Conservation (phyloP, 202 grass and related monocot species). For the Alloteropsis angusta region DNA sequence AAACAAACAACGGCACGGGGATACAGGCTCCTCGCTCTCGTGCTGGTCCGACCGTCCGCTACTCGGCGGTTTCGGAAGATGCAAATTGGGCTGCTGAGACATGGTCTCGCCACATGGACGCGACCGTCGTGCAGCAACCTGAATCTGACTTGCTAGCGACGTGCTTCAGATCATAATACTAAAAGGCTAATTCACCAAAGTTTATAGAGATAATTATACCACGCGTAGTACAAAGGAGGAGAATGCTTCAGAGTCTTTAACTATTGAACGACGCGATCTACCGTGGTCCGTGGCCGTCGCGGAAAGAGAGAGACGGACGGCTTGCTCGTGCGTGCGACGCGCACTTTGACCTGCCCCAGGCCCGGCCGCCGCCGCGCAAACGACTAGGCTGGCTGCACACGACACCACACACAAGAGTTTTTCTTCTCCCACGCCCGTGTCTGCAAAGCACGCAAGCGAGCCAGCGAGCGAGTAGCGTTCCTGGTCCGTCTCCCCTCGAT, state of each 20-base stretch:
- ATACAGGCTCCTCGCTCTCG: not conserved
- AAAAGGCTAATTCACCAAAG: not conserved
- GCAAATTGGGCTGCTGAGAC: not conserved
- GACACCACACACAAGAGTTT: not conserved
- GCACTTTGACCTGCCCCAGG: conserved; percentile 10
- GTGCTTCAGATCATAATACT: not conserved
- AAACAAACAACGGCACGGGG: not conserved
- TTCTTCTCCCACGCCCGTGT: not conserved
- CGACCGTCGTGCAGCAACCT: not conserved
- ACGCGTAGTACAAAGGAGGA: not conserved
- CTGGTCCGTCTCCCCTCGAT: not conserved
- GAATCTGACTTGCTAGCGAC: not conserved
- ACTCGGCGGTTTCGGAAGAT: not conserved
- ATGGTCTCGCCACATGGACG: not conserved
- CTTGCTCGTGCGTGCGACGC: conserved; percentile 2
- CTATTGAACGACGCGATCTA: not conserved
- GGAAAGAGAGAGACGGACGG: not conserved
- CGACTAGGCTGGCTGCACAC: not conserved
- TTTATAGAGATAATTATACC: not conserved
- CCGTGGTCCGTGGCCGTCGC: not conserved
- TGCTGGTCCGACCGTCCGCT: not conserved
- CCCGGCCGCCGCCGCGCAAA: not conserved
- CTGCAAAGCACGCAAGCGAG: not conserved
- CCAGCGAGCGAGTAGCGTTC: not conserved
- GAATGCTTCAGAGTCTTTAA: not conserved